Conservation (phyloP, 768 basidiomycete species). For the Hygrocybe punicea region DNA sequence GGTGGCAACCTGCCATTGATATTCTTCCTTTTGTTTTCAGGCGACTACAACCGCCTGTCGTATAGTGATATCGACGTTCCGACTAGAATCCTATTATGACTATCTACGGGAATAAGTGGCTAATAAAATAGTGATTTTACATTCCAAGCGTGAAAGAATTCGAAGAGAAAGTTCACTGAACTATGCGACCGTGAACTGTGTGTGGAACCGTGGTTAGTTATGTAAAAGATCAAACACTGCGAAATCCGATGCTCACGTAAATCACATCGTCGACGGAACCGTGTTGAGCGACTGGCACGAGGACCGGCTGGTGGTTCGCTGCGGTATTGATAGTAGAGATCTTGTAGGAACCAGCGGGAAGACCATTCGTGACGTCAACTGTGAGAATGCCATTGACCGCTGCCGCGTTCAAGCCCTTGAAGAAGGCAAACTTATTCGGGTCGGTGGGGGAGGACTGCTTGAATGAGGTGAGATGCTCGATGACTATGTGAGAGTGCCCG, state of each 20-base stretch:
- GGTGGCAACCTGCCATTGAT: too few relatives aligned
- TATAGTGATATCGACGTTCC: too few relatives aligned
- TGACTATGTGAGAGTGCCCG: conserved; percentile 63
- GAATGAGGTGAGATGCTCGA: conserved; percentile 50
- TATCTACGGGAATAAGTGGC: too few relatives aligned
- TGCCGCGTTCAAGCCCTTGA: conserved; percentile 50
- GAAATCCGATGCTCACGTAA: conserved; percentile 25
- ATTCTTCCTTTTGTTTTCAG: too few relatives aligned
- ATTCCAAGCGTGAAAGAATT: neutral
- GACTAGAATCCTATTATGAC: too few relatives aligned
- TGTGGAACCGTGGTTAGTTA: neutral
- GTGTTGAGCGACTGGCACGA: conserved; percentile 40
- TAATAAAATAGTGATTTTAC: too few relatives aligned
- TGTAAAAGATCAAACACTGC: neutral
- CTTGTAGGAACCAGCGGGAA: conserved; percentile 51
- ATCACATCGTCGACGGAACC: conserved; percentile 39
- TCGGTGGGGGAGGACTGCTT: conserved; percentile 47
- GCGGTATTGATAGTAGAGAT: conserved; percentile 46
- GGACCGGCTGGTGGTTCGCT: conserved; percentile 45
- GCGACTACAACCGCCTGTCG: too few relatives aligned
- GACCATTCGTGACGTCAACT: conserved; percentile 50
- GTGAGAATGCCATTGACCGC: conserved; percentile 46
- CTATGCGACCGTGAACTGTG: conserved; percentile 23
- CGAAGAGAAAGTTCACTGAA: neutral
- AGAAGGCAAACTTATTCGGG: conserved; percentile 55